Conservation (phyloP, 2,329 filamentous ascomycete species). For the Acephala macrosclerotiorum region DNA sequence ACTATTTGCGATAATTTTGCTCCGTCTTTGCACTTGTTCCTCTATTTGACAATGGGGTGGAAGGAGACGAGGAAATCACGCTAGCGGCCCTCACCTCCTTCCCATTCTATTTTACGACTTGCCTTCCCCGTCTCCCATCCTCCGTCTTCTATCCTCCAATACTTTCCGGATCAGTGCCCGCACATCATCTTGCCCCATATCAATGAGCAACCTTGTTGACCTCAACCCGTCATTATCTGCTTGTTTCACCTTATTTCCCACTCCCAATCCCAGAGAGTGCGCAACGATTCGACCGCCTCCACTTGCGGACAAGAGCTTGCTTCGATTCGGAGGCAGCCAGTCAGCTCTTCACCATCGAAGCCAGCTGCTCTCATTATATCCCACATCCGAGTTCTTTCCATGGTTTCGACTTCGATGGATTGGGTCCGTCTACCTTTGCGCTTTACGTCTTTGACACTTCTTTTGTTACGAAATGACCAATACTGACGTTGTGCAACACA, state of each 20-base stretch:
- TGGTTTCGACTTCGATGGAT: not conserved
- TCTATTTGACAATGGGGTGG: too few species aligned
- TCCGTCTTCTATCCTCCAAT: too few species aligned
- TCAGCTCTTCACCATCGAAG: not conserved
- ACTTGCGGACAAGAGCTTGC: not conserved
- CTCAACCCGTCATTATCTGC: not conserved
- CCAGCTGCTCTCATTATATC: not conserved
- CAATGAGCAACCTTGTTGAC: too few species aligned
- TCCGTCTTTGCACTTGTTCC: too few species aligned
- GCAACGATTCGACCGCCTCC: not conserved
- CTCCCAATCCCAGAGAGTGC: not conserved
- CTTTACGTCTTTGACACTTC: not conserved
- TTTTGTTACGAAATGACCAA: not conserved
- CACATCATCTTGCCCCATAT: too few species aligned
- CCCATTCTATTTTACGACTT: too few species aligned
- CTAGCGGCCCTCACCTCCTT: too few species aligned
- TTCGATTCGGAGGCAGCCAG: not conserved
- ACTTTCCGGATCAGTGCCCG: too few species aligned
- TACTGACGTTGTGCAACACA: conserved; percentile 36
- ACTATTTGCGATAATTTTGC: not conserved
- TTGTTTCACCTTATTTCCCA: not conserved
- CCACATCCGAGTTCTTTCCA: not conserved
- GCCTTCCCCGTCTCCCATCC: too few species aligned
- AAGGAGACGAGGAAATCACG: too few species aligned
- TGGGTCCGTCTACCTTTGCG: not conserved